Percentiles rank a stretch among this genome's conserved stretches.
Conservation (phyloP, 345 rosid genomes). For the Angophora floribunda region DNA sequence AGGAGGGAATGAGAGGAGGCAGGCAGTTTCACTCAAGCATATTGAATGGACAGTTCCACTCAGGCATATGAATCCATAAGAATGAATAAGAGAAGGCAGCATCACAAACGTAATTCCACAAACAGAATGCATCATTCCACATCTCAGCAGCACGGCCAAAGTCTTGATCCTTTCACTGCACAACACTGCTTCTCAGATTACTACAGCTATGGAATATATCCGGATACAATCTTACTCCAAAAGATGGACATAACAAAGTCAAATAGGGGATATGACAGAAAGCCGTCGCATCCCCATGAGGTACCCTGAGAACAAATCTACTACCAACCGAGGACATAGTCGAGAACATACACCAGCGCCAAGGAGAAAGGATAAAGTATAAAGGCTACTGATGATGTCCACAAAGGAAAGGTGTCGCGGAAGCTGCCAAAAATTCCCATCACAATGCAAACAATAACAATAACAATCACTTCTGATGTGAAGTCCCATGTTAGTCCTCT, state of each 20-base stretch:
- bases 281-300: background rate
- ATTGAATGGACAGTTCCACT: background rate
- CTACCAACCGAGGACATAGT: constrained; percentile 81
- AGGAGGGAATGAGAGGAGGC: background rate
- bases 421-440: constrained; percentile 83
- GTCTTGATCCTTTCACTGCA: background rate
- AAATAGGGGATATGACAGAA: background rate
- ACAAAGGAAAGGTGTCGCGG: constrained; percentile 81
- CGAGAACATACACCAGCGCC: constrained; percentile 86
- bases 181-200: background rate
- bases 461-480: constrained; percentile 77
- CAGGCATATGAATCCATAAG: background rate
- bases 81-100: background rate
- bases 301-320: constrained; percentile 17
- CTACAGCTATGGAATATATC: background rate
- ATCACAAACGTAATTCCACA: background rate
- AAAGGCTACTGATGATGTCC: constrained; percentile 71
- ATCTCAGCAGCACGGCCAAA: background rate
- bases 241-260: background rate
- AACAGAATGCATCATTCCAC: background rate
- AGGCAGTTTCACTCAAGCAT: background rate
- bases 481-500: constrained; percentile 94
- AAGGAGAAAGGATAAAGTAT: constrained; percentile 76
- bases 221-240: background rate
- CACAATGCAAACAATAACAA: constrained; percentile 69